Conservation (phyloP, 2,329 filamentous ascomycete genomes). For the Scedosporium minutisporum region DNA sequence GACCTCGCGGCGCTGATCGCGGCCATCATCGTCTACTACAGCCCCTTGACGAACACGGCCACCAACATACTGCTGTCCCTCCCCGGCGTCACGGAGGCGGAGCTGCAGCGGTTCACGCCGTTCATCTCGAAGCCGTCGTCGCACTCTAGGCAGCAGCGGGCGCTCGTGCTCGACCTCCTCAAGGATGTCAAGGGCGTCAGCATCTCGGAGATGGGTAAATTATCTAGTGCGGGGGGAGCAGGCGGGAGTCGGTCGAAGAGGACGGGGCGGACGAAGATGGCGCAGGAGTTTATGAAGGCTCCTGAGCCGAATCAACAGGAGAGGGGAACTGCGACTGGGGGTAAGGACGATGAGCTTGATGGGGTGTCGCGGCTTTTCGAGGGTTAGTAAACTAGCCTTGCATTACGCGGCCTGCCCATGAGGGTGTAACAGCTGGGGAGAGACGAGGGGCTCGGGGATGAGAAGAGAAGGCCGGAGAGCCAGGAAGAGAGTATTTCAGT, state of each 20-base stretch:
- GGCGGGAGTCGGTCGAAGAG: slow-evolving; percentile 29
- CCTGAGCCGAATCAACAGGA: slow-evolving; percentile 21
- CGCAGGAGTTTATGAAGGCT: slow-evolving; percentile 56
- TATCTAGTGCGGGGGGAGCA: slow-evolving; percentile 37
- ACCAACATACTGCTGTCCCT: slow-evolving; percentile 67
- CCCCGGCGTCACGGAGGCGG: slow-evolving; percentile 61
- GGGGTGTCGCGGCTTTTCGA: slow-evolving; percentile 45
- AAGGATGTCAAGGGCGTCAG: slow-evolving; percentile 83
- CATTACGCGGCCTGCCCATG: no score
- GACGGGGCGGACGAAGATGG: slow-evolving; percentile 46
- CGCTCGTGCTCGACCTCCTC: slow-evolving; percentile 72
- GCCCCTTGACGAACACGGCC: slow-evolving; percentile 58
- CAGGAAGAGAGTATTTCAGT: no score
- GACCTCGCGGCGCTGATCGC: slow-evolving; percentile 85
- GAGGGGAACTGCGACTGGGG: slow-evolving; percentile 21
- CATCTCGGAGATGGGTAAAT: slow-evolving; percentile 85
- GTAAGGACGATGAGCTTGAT: slow-evolving; percentile 40
- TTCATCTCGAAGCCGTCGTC: slow-evolving; percentile 48
- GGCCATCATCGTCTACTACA: slow-evolving; percentile 70
- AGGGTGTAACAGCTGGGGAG: no score
- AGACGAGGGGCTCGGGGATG: neutral
- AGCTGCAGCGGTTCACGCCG: slow-evolving; percentile 55
- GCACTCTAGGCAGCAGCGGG: slow-evolving; percentile 67
- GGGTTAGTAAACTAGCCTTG: slow-evolving; percentile 12
- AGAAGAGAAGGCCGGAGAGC: no score